phyloP scores from a whole-genome alignment of 495 filamentous ascomycete genomes.

The Thermothielavioides terrestris region DNA sequence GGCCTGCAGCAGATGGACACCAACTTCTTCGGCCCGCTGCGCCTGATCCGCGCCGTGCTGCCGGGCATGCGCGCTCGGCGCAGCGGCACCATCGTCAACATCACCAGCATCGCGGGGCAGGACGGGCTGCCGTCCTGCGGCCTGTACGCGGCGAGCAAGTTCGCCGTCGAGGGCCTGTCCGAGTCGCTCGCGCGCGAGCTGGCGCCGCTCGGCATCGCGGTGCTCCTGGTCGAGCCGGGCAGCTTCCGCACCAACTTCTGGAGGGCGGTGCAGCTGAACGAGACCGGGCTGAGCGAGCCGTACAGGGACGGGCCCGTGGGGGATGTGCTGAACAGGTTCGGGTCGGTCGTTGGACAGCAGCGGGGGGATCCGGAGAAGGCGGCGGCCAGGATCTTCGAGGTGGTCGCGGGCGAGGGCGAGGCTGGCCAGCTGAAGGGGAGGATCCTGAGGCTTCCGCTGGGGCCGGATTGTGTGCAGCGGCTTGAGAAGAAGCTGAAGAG shows the following conservation, averaged over 20 bases:
- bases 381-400: not conserved
- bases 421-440: not conserved
- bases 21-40: slow-evolving; percentile 41
- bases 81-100: slow-evolving; percentile 31
- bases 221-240: not conserved
- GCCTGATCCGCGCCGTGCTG: slow-evolving; percentile 37
- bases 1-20: slow-evolving; percentile 27
- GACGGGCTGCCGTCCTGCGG: not conserved
- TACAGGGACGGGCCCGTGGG: not conserved
- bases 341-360: not conserved
- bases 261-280: not conserved
- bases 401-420: not conserved
- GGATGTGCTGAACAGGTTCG: not conserved
- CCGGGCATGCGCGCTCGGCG: slow-evolving; percentile 39
- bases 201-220: not conserved
- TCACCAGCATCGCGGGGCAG: not conserved
- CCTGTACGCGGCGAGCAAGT: not conserved
- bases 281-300: not conserved
- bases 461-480: too few relatives aligned
- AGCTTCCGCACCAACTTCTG: not conserved
- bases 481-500: too few relatives aligned
- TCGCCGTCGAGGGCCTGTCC: not conserved
- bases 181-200: not conserved
- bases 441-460: not conserved
- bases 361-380: not conserved